Evolutionary conservation across 176 grass and related monocot species (phyloP), one percentile per base, ranked within the genome.

Genomic region (Phoenix roebelenii): DNA sequence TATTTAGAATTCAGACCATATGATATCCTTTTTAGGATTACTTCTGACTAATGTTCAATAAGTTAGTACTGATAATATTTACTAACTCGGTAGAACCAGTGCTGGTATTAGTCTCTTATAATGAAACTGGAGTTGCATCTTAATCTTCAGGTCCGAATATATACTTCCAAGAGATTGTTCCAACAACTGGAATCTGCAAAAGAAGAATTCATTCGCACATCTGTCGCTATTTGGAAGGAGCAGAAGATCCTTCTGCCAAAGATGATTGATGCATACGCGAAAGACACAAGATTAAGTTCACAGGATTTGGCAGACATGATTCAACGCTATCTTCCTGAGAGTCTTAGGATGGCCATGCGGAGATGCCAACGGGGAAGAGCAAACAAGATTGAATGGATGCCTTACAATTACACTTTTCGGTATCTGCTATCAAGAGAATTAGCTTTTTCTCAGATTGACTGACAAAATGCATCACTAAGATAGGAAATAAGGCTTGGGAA

Each of bases 351-450:
- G 28, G 65, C 28, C 17, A 35, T 57, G 18, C 25, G 48, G 18
- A 56, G 51, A 68, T 68, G 52, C 52, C 51, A 68, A 68, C 14
- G 26, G 25, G 23, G 63, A 15, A 55, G 18, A 22, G 54, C 26
- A 18, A 56, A 56, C 1, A 68, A 44, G 65, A 68, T 68, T 0
- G 52, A 68, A 18, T 68, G 65, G 65, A 15, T 56, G 3, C 28
- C 65, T 39, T 52, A 68, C 65, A 55, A 68, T 17, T 23, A 22
- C 52, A 55, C 9, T 18, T 68, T 68, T 18, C 52, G 65, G 55
- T 68, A 68, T 39, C 65, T 68, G 5, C 65, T 68, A 14, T 56
- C 65, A 3, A 68, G 52, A 23, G 65, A 68, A 39, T 39, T 57
- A 2, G 26, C 29, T 26, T 55, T 55, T 55, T 6, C 54, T 55